Conservation (phyloP, 176 grass and related monocot genomes). For the Bonia amplexicaulis region DNA sequence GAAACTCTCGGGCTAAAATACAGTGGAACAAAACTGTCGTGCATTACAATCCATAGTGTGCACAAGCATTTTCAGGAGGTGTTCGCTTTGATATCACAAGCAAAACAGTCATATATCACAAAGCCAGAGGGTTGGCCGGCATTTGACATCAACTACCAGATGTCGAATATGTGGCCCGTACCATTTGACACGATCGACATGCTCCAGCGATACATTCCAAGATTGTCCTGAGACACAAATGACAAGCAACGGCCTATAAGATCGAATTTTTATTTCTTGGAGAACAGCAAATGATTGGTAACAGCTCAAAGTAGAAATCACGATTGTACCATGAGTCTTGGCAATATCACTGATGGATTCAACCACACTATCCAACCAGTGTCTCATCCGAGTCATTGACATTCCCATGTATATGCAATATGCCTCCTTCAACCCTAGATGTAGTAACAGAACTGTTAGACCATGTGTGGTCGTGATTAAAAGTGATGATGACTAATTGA, state of each 20-base stretch:
- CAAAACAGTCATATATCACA: background rate
- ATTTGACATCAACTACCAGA: conserved; percentile 76
- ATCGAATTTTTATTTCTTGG: background rate
- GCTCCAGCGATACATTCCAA: conserved; percentile 57
- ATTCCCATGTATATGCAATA: conserved; percentile 83
- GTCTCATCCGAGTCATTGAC: conserved; percentile 70
- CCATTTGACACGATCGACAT: conserved; percentile 87
- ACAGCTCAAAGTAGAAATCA: background rate
- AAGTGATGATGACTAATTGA: no score
- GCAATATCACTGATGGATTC: conserved; percentile 57
- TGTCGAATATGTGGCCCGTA: conserved; percentile 83
- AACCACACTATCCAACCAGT: conserved; percentile 61
- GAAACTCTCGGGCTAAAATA: background rate
- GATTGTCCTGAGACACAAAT: conserved; percentile 40
- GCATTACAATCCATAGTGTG: background rate
- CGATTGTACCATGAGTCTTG: conserved; percentile 48
- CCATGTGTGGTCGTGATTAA: no score
- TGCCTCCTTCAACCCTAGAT: conserved; percentile 57
- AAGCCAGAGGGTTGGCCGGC: conserved; percentile 9
- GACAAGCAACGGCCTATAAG: background rate
- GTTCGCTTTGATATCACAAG: background rate
- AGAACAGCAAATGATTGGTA: background rate
- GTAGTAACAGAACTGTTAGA: background rate
- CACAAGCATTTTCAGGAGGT: background rate
- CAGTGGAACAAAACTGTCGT: background rate